Evolutionary conservation across 768 basidiomycete genomes (phyloP).

Genomic region (Pulveroboletus sp.): DNA sequence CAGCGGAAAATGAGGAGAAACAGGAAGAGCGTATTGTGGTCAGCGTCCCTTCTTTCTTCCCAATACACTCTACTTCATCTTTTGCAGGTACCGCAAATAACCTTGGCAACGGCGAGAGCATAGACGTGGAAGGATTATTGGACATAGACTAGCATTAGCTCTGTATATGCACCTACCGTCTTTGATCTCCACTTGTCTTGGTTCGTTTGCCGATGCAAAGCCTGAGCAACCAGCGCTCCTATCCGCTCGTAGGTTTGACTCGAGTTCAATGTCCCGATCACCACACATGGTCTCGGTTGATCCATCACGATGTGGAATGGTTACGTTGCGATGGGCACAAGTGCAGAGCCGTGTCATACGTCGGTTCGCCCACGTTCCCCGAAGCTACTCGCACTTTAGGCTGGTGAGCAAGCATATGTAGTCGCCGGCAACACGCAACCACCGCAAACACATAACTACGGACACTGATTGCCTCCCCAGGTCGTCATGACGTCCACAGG

Average conservation of each 20-base stretch:
- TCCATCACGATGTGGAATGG: neutral
- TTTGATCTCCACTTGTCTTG: neutral
- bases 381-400: no score
- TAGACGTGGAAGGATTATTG: slow-evolving; percentile 7
- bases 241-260: neutral
- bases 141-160: slow-evolving; percentile 22
- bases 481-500: no score
- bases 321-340: no score
- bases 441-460: no score
- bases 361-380: no score
- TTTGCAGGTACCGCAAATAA: slow-evolving; percentile 27
- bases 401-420: no score
- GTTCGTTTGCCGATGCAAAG: slow-evolving; percentile 2
- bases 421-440: no score
- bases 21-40: slow-evolving; percentile 87
- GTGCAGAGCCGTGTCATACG: no score
- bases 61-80: neutral
- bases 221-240: neutral
- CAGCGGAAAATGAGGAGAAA: slow-evolving; percentile 93
- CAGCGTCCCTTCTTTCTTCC: slow-evolving; percentile 11
- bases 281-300: no score
- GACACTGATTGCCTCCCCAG: no score
- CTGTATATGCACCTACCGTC: slow-evolving; percentile 16
- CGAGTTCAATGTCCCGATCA: neutral
- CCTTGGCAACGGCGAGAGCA: neutral